A percentile compares a stretch with the other conserved stretches of the same genome.
phyloP scores from a whole-genome alignment of 495 filamentous ascomycete genomes.

The Penicillium subrubescens region DNA sequence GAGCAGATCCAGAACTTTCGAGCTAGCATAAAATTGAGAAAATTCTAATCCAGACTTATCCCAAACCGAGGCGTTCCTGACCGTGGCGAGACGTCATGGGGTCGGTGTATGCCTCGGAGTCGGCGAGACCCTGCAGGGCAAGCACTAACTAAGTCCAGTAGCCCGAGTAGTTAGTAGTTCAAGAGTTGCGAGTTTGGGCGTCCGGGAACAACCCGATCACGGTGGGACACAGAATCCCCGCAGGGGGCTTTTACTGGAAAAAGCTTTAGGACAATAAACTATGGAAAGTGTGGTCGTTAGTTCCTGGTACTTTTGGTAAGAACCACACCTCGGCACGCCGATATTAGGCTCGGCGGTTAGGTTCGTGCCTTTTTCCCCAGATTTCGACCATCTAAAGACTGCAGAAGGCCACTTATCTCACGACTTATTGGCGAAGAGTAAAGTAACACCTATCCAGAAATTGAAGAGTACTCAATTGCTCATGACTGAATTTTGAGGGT shows the following conservation, averaged over 20 bases:
- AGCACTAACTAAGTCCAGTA: not conserved
- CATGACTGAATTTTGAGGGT: not conserved
- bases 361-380: not conserved
- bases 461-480: no score
- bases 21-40: conserved; percentile 8
- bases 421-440: not conserved
- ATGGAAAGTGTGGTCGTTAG: not conserved
- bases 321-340: conserved; percentile 15
- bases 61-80: conserved; percentile 14
- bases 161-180: not conserved
- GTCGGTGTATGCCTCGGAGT: conserved; percentile 4
- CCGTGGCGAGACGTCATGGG: conserved; percentile 18
- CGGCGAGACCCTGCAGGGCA: conserved; percentile 12
- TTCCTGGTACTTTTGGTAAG: not conserved
- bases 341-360: not conserved
- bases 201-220: conserved; percentile 14
- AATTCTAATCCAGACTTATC: not conserved
- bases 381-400: not conserved
- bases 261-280: conserved; percentile 4
- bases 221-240: conserved; percentile 17
- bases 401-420: not conserved
- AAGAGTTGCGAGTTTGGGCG: not conserved
- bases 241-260: not conserved
- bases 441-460: no score
- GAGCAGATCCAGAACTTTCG: not conserved